Percentiles rank a stretch among this genome's conserved stretches.
phyloP scores from a whole-genome alignment of 148 eudicot genomes.

The Selenicereus undatus region DNA sequence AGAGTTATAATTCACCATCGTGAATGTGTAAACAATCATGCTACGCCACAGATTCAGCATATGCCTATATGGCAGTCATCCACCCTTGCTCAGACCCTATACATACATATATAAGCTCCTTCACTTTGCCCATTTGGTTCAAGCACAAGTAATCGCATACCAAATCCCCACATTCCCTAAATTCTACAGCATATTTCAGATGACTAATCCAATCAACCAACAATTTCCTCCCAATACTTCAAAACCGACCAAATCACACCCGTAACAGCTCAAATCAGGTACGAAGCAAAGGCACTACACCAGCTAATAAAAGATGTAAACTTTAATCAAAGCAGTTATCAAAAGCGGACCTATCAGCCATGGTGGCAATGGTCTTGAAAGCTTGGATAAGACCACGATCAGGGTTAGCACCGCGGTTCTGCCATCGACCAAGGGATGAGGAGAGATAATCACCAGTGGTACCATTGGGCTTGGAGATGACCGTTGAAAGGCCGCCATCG shows the following conservation, averaged over 20 bases:
- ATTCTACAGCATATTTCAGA: not conserved
- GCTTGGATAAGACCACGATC: constrained; percentile 66
- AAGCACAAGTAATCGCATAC: not conserved
- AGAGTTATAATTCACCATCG: not conserved
- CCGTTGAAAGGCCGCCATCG: constrained; percentile 72
- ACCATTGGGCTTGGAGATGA: constrained; percentile 72
- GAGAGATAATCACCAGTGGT: constrained; percentile 57
- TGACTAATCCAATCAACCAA: not conserved
- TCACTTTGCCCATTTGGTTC: not conserved
- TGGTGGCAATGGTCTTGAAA: constrained; percentile 70
- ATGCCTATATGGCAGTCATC: not conserved
- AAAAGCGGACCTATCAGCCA: constrained; percentile 71
- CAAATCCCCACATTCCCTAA: not conserved
- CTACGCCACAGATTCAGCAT: not conserved
- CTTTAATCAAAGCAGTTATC: not conserved
- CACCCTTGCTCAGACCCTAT: not conserved
- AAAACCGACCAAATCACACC: not conserved
- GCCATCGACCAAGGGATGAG: constrained; percentile 73
- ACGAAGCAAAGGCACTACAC: not conserved
- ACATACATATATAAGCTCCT: not conserved
- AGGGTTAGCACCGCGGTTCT: constrained; percentile 73
- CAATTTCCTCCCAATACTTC: not conserved
- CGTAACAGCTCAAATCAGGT: not conserved
- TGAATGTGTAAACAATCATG: not conserved
- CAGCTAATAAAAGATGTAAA: not conserved